These are phyloP conservation scores for Thielaviopsis euricoi DNA, from an alignment of 2,329 filamentous ascomycete genomes.

Conservation along the genomic window DNA sequence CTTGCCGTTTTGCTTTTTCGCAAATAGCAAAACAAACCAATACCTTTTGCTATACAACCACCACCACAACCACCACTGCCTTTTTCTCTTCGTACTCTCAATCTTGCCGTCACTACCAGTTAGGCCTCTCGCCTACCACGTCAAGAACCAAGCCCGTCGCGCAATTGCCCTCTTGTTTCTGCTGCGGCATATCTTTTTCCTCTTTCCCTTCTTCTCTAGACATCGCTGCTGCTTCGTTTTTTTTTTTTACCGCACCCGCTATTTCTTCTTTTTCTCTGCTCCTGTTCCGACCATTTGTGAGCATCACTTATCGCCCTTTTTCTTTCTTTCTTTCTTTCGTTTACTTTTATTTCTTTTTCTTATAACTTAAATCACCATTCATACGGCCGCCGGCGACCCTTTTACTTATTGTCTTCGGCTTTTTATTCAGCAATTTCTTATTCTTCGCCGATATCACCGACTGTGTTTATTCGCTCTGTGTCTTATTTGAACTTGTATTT, in stretches of 20 bases:
- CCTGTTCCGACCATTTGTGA: neutral
- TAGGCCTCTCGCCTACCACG: neutral
- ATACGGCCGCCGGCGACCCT: slow-evolving; percentile 9
- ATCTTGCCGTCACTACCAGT: neutral
- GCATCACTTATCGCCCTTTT: neutral
- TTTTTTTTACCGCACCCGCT: no score
- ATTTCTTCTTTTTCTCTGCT: slow-evolving; percentile 2
- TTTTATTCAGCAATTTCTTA: neutral
- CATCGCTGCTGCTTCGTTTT: no score
- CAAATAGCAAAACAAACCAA: neutral
- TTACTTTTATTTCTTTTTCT: neutral
- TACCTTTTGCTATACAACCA: neutral
- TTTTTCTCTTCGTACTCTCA: neutral
- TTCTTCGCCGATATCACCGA: neutral
- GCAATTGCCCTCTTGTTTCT: neutral
- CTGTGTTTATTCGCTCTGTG: neutral
- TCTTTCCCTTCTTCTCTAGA: no score
- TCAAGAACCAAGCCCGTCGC: no score
- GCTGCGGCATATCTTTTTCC: neutral
- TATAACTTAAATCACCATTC: neutral
- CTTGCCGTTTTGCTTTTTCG: neutral
- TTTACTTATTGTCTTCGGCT: neutral
- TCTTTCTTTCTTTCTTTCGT: neutral
- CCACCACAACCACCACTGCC: neutral
- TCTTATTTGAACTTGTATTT: neutral